These are phyloP conservation scores for Glaciozyma antarctica DNA, from an alignment of 768 basidiomycete genomes.

Conservation along the genomic window DNA sequence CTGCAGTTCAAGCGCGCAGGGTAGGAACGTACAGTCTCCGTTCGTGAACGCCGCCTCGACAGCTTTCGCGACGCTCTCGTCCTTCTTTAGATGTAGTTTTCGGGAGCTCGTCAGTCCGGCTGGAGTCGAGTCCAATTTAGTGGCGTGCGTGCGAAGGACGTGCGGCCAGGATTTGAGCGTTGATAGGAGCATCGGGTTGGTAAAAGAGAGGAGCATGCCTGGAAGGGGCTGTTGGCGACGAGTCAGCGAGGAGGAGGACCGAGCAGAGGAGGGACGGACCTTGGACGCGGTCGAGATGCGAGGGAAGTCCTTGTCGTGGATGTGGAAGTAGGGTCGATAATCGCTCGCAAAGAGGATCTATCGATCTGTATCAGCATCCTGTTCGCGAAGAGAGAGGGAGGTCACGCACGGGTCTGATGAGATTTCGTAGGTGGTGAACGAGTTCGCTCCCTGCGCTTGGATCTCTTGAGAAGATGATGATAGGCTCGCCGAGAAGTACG, in stretches of 20 bases:
- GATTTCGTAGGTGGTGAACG: slow-evolving; percentile 83
- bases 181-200: slow-evolving; percentile 76
- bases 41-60: slow-evolving; percentile 14
- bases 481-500: slow-evolving; percentile 76
- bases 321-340: slow-evolving; percentile 87
- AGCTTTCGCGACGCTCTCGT: slow-evolving; percentile 11
- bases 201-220: slow-evolving; percentile 70
- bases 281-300: slow-evolving; percentile 50
- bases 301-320: slow-evolving; percentile 61
- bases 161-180: slow-evolving; percentile 76
- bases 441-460: slow-evolving; percentile 68
- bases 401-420: slow-evolving; percentile 63
- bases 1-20: neutral
- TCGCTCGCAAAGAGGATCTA: slow-evolving; percentile 78
- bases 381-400: neutral
- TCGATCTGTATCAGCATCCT: neutral
- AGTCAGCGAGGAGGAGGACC: neutral
- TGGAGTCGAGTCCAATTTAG: slow-evolving; percentile 6
- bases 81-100: slow-evolving; percentile 32
- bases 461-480: slow-evolving; percentile 75
- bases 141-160: slow-evolving; percentile 49
- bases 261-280: neutral
- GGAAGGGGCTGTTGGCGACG: slow-evolving; percentile 37
- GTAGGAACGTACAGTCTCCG: slow-evolving; percentile 27
- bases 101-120: slow-evolving; percentile 26